Percentiles rank a stretch among this genome's conserved stretches.
Evolutionary conservation across 2,329 filamentous ascomycete genomes (phyloP).

Genomic region (Diaporthe nobilis): DNA sequence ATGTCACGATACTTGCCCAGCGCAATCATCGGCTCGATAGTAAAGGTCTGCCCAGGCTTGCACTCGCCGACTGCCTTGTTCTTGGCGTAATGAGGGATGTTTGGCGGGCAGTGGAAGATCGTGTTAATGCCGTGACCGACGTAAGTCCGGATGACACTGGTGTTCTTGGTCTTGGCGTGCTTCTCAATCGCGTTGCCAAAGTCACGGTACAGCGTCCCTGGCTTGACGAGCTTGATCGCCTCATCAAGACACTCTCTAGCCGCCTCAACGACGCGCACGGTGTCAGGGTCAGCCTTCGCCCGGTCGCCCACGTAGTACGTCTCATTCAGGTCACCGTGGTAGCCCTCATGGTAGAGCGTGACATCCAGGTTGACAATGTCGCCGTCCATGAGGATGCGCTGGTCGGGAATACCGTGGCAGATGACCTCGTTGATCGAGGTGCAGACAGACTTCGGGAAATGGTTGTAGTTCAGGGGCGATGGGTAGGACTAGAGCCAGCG

Average conservation of each 20-base stretch:
- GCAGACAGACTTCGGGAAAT: conserved; percentile 98
- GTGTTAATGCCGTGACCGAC: conserved; percentile 96
- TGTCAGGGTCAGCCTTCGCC: conserved; percentile 85
- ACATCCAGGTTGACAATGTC: conserved; percentile 99
- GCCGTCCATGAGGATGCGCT: conserved; percentile 87
- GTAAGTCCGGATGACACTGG: conserved; percentile 95
- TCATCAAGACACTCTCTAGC: conserved; percentile 91
- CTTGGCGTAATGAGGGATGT: conserved; percentile 97
- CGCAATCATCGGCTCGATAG: conserved; percentile 98
- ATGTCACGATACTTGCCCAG: conserved; percentile 91
- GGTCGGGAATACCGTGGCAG: conserved; percentile 97
- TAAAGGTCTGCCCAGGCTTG: conserved; percentile 98
- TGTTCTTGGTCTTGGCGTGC: conserved; percentile 86
- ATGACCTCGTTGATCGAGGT: conserved; percentile 98
- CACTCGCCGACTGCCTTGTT: conserved; percentile 97
- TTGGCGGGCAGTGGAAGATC: conserved; percentile 93
- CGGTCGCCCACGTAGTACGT: conserved; percentile 98
- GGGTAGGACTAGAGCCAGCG: conserved; percentile 80
- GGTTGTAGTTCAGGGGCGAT: conserved; percentile 93
- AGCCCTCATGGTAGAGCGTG: conserved; percentile 92
- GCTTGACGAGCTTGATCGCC: conserved; percentile 92
- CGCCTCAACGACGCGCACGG: conserved; percentile 91
- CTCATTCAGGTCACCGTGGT: conserved; percentile 97
- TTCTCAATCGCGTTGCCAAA: conserved; percentile 97
- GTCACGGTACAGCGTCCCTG: conserved; percentile 91